phyloP scores from a whole-genome alignment of 257 asterid species.

The Leptodermis oblonga region DNA sequence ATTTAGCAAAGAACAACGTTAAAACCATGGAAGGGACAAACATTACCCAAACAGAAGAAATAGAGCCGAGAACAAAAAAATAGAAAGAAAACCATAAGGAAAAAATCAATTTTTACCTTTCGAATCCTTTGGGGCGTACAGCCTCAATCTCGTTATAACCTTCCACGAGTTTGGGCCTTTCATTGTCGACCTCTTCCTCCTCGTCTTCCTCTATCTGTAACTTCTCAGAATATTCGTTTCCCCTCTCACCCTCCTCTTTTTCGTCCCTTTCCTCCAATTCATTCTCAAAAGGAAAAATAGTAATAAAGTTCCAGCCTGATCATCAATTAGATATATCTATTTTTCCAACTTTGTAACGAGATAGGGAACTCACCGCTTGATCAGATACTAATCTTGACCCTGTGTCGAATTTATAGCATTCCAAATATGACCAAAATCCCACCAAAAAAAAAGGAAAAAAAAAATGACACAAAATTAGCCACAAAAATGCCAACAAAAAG shows the following conservation, averaged over 20 bases:
- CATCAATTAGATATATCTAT: no score
- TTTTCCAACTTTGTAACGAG: no score
- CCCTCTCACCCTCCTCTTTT: conserved; percentile 10
- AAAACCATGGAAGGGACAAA: not conserved
- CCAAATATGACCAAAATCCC: no score
- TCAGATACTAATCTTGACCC: no score
- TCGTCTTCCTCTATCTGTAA: conserved; percentile 1
- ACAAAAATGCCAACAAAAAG: no score
- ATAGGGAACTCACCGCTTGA: no score
- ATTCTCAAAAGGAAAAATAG: no score
- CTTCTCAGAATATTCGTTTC: not conserved
- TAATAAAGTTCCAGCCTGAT: no score
- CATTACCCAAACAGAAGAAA: conserved; percentile 1
- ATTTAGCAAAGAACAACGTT: not conserved
- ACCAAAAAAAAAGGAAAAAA: no score
- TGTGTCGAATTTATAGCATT: no score
- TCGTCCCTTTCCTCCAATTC: not conserved
- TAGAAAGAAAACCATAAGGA: not conserved
- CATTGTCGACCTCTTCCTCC: conserved; percentile 10
- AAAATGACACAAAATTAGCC: no score
- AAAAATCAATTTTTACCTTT: conserved; percentile 13
- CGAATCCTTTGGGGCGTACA: conserved; percentile 21
- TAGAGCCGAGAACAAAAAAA: not conserved
- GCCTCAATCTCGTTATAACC: conserved; percentile 33
- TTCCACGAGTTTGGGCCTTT: conserved; percentile 26